Base-by-base conservation (phyloP, 2,329 filamentous ascomycete genomes). In the Colletotrichum lini region DNA sequence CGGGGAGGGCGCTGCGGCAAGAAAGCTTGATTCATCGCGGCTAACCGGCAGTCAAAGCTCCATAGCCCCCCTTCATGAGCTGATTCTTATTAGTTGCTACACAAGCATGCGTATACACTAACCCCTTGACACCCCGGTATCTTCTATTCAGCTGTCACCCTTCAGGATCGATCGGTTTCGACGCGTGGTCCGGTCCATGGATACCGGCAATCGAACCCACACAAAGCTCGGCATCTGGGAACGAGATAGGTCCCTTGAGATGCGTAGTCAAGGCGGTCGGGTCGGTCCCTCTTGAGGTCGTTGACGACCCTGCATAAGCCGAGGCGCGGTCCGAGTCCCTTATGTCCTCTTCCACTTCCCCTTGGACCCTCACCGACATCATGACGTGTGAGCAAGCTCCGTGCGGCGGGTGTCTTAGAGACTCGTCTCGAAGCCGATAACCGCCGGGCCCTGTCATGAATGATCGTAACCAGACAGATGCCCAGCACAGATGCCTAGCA, bases 11-110 rank as follows among this genome's bases (percentile, higher is more conserved):
- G 59, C 47, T 42, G 38, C 47, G 60, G 38, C 23, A n/a, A 67
- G 66, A 71, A 71, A 71, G 68, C 68, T 71, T 67, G 68, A 61
- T 30, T 45, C 44, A 15, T 49, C 52, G 38, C 68, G 68, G 68
- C 57, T 63, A 71, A 54, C 52, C 68, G 68, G 65, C 68, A 71
- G 35, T 30, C 42, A 67, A 26, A 61, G 64, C 67, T 57, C 50
- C 67, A 70, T 61, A 50, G 10, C 26, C n/a, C 42, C 42, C n/a
- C 21, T 21, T n/a, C 23, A 35, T 30, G 47, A 42, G 47, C 35
- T 45, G 30, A 30, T 6, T 30, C 26, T 30, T 30, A 30, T 30
- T 30, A 30, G 26, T 30, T 30, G 26, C 26, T 30, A 30, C 26
- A 30, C 26, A 6, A 6, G 26, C 26, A 30, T 30, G 26, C 26